Evolutionary conservation across 1,284 basidiomycete species (phyloP), one percentile per base, ranked within the genome.

Genomic region (Sporisorium sorghi): DNA sequence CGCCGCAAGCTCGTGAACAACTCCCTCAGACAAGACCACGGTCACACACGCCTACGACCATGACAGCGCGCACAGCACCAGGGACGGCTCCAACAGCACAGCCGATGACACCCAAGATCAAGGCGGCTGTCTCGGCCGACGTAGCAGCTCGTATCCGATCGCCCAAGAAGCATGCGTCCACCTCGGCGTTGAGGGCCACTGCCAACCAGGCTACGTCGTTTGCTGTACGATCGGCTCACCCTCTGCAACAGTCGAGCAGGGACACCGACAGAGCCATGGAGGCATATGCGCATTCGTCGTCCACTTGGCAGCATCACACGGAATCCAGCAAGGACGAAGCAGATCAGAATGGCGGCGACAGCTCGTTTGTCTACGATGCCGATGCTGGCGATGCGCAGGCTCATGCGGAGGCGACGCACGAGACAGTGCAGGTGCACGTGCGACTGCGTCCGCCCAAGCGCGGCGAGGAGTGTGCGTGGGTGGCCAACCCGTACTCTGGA

Each of bases 401-500:
- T 37, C 48, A 15, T 12, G 44, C 42, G 0, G 70, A 52, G 8
- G 42, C 19, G 7, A 43, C 53, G 3, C 53, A 57, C 0, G 77
- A 71, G 11, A 77, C 74, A n/a, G 76, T 78, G 2, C 66, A 70
- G 49, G 80, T 81, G 32, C 78, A 81, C 33, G 66, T 81, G 2
- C 74, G 80, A 23, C 61, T 78, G 21, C 63, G 76, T 1, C 78
- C 78, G 12, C 71, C 70, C 2, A 76, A 73, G 30, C 44, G 55
- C 0, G 51, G 58, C 32, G 80, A 83, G 35, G 69, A 75, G 8
- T 78, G 75, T 33, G 81, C 80, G 7, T 83, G 81, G 81, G 55
- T 76, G 5, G 53, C 80, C 17, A 68, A 63, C 14, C 49, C 66
- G n/a, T 56, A 56, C 8, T 57, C 59, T 9, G 60, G 66, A 11